Conservation (phyloP, 208 protist genomes). For the Trypanosoma congolense region DNA sequence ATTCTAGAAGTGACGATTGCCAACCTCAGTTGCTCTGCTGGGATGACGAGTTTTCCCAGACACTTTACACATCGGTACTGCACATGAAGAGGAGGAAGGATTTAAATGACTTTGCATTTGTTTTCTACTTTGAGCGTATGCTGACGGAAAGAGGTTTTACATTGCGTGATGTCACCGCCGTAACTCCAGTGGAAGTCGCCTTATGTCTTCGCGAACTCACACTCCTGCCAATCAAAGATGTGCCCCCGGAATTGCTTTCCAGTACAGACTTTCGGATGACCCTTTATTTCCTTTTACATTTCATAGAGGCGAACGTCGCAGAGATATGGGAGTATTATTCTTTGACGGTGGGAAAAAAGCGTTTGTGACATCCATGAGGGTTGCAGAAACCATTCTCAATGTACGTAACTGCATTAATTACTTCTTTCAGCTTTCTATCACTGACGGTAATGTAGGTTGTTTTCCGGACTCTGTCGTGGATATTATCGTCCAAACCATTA, state of each 20-base stretch:
- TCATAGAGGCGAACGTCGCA: constrained; percentile 31
- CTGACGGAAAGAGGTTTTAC: constrained; percentile 68
- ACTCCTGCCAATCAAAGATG: constrained; percentile 40
- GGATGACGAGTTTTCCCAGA: constrained; percentile 67
- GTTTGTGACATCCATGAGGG: constrained; percentile 46
- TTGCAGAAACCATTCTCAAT: constrained; percentile 48
- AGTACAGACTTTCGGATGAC: constrained; percentile 60
- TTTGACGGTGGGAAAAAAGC: constrained; percentile 85
- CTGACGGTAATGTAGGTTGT: constrained; percentile 54
- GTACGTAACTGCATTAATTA: constrained; percentile 81
- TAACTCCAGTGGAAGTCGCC: constrained; percentile 62
- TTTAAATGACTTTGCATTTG: constrained; percentile 43
- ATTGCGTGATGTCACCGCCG: constrained; percentile 64
- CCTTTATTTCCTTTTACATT: constrained; percentile 34
- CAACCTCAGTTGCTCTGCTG: constrained; percentile 67
- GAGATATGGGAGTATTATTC: constrained; percentile 53
- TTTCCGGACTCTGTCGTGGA: constrained; percentile 62
- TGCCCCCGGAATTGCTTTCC: constrained; percentile 45
- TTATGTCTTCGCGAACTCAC: constrained; percentile 75
- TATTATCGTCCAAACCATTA: constrained; percentile 48
- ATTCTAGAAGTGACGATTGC: constrained; percentile 42
- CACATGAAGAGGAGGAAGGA: constrained; percentile 36
- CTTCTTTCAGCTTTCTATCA: constrained; percentile 77
- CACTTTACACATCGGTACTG: constrained; percentile 52
- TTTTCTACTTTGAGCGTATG: constrained; percentile 81